Base-by-base conservation (phyloP, 148 eudicot species). In the Euryodendron excelsum region DNA sequence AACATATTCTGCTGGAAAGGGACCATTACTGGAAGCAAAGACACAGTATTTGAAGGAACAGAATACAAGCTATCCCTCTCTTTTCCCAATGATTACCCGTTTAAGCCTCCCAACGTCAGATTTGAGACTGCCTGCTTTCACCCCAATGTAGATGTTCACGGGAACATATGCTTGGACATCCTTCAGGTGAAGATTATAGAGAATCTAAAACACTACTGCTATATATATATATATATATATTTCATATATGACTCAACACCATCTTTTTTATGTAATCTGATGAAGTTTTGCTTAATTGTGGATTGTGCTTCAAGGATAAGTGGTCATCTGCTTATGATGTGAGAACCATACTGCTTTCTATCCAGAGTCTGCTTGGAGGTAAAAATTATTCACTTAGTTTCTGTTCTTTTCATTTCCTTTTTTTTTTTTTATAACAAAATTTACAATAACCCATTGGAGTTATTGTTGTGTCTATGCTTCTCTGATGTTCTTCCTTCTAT, bases 241-340 rank as follows among this genome's bases (percentile, higher is more conserved):
- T n/a, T n/a, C n/a, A n/a, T n/a, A n/a, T n/a, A n/a, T n/a, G n/a
- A n/a, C n/a, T n/a, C n/a, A n/a, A n/a, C n/a, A n/a, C n/a, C n/a
- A n/a, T n/a, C n/a, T n/a, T n/a, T n/a, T n/a, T n/a, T n/a, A n/a
- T n/a, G n/a, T n/a, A n/a, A n/a, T n/a, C n/a, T n/a, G n/a, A n/a
- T n/a, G n/a, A n/a, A n/a, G n/a, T n/a, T n/a, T 41, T 41, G 5
- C 45, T n/a, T 41, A 41, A 41, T 41, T 41, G 45, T 18, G 36
- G 53, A 27, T 63, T 75, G 33, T 55, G 30, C 74, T 56, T 81
- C 47, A 77, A 96, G 98, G 98, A 93, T 65, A 93, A 93, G 62
- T 96, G 99, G 99, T 93, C 99, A 69, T 93, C 99, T 68, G 99
- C 99, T 41, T 96, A 96, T 84, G 98, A 93, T 83, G 98, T 93